A percentile compares a stretch with the other conserved stretches of the same genome.
Conservation (phyloP, 1,284 basidiomycete genomes). For the Puccinia polysora region DNA sequence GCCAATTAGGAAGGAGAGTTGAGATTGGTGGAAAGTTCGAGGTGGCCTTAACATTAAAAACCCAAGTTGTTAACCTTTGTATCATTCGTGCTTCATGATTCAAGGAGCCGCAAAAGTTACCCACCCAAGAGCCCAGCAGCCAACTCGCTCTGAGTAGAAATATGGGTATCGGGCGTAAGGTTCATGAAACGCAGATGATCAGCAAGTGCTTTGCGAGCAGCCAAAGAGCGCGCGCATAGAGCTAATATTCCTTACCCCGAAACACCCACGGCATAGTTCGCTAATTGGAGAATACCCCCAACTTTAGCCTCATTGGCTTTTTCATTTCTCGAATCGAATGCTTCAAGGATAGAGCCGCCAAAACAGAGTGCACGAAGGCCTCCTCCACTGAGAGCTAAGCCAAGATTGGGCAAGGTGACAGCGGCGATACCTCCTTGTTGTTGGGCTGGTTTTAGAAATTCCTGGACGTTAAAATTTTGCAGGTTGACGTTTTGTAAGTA, state of each 20-base stretch:
- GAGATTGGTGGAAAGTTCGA: slow-evolving; percentile 31
- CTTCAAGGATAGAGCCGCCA: slow-evolving; percentile 30
- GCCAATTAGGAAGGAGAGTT: slow-evolving; percentile 20
- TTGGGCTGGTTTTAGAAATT: slow-evolving; percentile 17
- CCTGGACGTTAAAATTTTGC: slow-evolving; percentile 21
- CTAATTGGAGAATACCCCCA: slow-evolving; percentile 35
- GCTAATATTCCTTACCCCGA: too few species aligned
- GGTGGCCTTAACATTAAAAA: slow-evolving; percentile 11
- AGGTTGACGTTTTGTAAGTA: slow-evolving; percentile 22
- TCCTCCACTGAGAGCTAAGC: slow-evolving; percentile 31
- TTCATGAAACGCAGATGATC: too few species aligned
- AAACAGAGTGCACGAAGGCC: slow-evolving; percentile 21
- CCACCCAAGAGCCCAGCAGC: slow-evolving; percentile 34
- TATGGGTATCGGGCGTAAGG: not conserved
- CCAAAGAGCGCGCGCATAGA: too few species aligned
- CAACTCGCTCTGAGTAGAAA: slow-evolving; percentile 19
- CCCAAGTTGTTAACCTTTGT: not conserved
- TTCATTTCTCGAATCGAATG: slow-evolving; percentile 32
- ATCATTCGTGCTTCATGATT: too few species aligned
- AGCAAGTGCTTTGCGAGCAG: too few species aligned
- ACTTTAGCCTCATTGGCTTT: slow-evolving; percentile 33
- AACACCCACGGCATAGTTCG: slow-evolving; percentile 35
- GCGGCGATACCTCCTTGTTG: slow-evolving; percentile 14
- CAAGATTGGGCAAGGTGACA: slow-evolving; percentile 28
- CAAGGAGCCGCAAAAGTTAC: too few species aligned